A percentile compares a stretch with the other conserved stretches of the same genome.
These are phyloP conservation scores for Ananas comosus DNA, from an alignment of 176 grass and related monocot genomes.

Conservation along the genomic window DNA sequence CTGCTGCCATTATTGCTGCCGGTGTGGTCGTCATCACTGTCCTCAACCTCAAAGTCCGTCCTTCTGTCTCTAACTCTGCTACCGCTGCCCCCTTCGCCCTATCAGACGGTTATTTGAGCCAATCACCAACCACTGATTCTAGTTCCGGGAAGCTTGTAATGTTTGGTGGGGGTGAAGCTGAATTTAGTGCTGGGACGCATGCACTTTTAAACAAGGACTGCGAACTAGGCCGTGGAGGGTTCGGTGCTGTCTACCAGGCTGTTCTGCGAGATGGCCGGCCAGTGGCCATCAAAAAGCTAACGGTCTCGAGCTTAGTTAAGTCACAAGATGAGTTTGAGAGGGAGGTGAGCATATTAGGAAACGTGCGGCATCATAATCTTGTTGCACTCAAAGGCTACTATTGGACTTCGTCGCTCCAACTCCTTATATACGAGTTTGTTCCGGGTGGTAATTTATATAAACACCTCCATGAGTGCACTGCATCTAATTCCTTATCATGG, in stretches of 20 bases:
- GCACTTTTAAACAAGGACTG: conserved; percentile 96
- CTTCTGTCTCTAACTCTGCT: conserved; percentile 38
- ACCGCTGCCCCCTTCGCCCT: conserved; percentile 43
- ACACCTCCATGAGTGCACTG: conserved; percentile 71
- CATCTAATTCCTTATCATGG: conserved; percentile 64
- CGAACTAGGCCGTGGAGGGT: conserved; percentile 93
- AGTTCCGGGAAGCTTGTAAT: conserved; percentile 87
- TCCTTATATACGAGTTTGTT: conserved; percentile 93
- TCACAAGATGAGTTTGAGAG: conserved; percentile 97
- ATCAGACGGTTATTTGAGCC: conserved; percentile 81
- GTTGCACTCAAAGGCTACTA: conserved; percentile 81
- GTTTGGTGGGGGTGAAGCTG: conserved; percentile 84
- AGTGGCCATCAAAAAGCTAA: conserved; percentile 96
- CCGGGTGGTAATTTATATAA: conserved; percentile 79
- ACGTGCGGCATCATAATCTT: conserved; percentile 77
- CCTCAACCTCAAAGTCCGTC: conserved; percentile 63
- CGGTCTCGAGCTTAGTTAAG: conserved; percentile 96
- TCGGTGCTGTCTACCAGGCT: conserved; percentile 88
- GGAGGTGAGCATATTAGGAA: conserved; percentile 83
- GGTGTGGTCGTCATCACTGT: conserved; percentile 83
- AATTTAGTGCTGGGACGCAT: conserved; percentile 87
- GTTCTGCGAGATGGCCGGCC: conserved; percentile 69
- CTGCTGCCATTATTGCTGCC: conserved; percentile 76
- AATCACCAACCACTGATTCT: conserved; percentile 78
- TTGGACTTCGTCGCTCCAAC: conserved; percentile 92